phyloP scores from a whole-genome alignment of 1,139 yeast species.

The Groenewaldozyma auringiensis region DNA sequence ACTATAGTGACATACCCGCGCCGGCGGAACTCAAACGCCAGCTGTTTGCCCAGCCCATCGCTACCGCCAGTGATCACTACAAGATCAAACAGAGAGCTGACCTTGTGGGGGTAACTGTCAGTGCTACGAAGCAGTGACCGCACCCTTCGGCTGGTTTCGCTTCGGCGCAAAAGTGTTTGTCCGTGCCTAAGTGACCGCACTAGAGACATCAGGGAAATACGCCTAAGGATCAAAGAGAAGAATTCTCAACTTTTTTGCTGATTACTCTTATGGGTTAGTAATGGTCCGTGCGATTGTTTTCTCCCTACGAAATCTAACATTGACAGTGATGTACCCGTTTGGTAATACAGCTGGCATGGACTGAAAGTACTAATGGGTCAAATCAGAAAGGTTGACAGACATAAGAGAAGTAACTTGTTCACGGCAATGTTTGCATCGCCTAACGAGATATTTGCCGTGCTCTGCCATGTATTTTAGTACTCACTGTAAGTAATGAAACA shows the following conservation, averaged over 20 bases:
- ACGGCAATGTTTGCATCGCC: too few relatives aligned
- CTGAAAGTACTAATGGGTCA: too few relatives aligned
- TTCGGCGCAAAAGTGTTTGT: slow-evolving; percentile 8
- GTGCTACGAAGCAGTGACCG: slow-evolving; percentile 6
- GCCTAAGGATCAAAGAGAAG: neutral
- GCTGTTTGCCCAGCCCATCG: slow-evolving; percentile 63
- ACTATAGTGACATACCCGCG: slow-evolving; percentile 46
- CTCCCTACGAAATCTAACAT: too few relatives aligned
- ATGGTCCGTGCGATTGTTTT: too few relatives aligned
- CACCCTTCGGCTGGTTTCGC: slow-evolving; percentile 9
- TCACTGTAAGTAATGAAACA: too few relatives aligned
- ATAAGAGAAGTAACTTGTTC: too few relatives aligned
- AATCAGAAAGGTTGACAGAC: too few relatives aligned
- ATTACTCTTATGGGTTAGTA: too few relatives aligned
- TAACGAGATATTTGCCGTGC: too few relatives aligned
- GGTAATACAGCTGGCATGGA: too few relatives aligned
- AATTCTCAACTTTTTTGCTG: neutral
- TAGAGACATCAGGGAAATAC: slow-evolving; percentile 2
- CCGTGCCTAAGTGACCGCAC: neutral
- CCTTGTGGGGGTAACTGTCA: slow-evolving; percentile 3
- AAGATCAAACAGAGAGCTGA: slow-evolving; percentile 31
- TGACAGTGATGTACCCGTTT: too few relatives aligned
- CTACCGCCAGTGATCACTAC: slow-evolving; percentile 80
- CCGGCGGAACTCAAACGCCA: slow-evolving; percentile 42
- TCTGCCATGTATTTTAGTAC: too few relatives aligned